These are phyloP conservation scores for Escovopsis sp. DNA, from an alignment of 2,329 filamentous ascomycete species.

Conservation along the genomic window DNA sequence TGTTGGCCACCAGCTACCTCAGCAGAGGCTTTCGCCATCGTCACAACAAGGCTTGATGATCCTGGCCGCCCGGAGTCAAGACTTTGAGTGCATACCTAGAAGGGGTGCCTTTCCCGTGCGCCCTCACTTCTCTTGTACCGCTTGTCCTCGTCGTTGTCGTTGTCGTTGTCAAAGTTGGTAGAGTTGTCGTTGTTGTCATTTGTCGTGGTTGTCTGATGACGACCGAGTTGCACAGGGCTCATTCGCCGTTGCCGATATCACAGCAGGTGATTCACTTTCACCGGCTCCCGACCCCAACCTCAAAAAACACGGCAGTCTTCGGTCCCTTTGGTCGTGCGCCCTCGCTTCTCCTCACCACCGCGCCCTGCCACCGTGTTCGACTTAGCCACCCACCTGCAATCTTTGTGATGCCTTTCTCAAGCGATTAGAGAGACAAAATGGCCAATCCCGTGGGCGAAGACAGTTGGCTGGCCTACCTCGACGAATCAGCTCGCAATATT, in stretches of 20 bases:
- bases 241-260: background rate
- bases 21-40: too few relatives aligned
- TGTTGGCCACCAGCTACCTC: too few relatives aligned
- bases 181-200: too few relatives aligned
- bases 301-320: background rate
- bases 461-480: constrained; percentile 62
- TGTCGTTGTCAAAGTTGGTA: too few relatives aligned
- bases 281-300: background rate
- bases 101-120: too few relatives aligned
- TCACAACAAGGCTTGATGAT: too few relatives aligned
- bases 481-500: constrained; percentile 51
- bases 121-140: too few relatives aligned
- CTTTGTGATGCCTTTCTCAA: constrained; percentile 12
- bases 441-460: constrained; percentile 56
- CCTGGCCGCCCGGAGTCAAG: too few relatives aligned
- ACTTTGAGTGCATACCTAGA: too few relatives aligned
- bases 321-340: background rate
- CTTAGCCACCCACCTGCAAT: background rate
- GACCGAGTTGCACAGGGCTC: too few relatives aligned
- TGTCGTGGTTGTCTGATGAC: too few relatives aligned
- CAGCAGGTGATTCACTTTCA: background rate
- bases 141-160: too few relatives aligned
- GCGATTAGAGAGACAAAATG: constrained; percentile 21
- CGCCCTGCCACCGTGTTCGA: background rate
- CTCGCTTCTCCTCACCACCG: background rate